Conservation (phyloP, 768 basidiomycete genomes). For the Auricularia auricula-judae region DNA sequence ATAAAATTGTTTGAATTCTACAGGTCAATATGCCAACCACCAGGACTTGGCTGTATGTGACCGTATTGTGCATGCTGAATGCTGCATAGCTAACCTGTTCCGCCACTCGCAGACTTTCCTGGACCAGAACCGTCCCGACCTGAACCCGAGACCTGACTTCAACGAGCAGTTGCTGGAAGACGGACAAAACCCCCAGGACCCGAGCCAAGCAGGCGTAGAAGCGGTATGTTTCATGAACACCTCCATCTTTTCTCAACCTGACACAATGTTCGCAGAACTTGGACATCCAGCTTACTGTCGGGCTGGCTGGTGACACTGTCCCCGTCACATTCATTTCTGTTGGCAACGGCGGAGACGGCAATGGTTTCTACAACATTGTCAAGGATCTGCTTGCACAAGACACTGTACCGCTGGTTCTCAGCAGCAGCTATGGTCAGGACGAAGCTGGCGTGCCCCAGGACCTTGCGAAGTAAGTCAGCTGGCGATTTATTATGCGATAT, state of each 20-base stretch:
- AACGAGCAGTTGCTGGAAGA: constrained; percentile 10
- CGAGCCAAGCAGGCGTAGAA: not conserved
- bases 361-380: constrained; percentile 22
- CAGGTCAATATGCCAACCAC: constrained; percentile 12
- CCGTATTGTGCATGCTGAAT: not conserved
- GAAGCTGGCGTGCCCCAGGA: constrained; percentile 14
- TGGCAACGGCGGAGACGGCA: constrained; percentile 36
- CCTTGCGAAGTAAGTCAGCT: constrained; percentile 14
- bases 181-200: constrained; percentile 14
- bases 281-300: constrained; percentile 25
- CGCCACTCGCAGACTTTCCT: constrained; percentile 2
- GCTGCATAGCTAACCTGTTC: not conserved
- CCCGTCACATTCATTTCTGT: constrained; percentile 52
- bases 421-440: constrained; percentile 24
- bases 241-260: not conserved
- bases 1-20: not conserved
- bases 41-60: constrained; percentile 10
- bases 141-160: constrained; percentile 12
- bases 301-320: constrained; percentile 38
- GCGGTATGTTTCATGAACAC: constrained; percentile 22
- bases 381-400: constrained; percentile 23
- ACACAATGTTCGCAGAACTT: constrained; percentile 18
- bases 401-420: constrained; percentile 33
- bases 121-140: constrained; percentile 10
- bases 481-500: not conserved